These are phyloP conservation scores for Nitzschia putrida DNA, from an alignment of 108 stramenopile genomes.

Conservation along the genomic window DNA sequence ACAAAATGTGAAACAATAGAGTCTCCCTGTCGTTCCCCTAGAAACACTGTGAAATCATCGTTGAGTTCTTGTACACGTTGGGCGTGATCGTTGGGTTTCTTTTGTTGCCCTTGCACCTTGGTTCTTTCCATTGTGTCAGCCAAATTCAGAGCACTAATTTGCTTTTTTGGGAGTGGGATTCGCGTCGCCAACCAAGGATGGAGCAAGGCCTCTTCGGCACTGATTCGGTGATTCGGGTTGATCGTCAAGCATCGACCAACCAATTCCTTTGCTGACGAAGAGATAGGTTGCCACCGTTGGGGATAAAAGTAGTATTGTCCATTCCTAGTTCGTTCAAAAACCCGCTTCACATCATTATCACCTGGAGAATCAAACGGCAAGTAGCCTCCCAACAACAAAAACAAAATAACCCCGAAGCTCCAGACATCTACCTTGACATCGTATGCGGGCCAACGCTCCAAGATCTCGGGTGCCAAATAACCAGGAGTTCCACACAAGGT, in stretches of 20 bases:
- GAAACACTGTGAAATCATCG: slow-evolving; percentile 27
- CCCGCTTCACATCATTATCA: slow-evolving; percentile 43
- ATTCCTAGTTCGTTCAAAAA: slow-evolving; percentile 34
- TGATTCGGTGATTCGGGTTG: slow-evolving; percentile 50
- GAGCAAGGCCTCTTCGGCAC: slow-evolving; percentile 50
- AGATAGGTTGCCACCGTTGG: slow-evolving; percentile 27
- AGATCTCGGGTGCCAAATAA: slow-evolving; percentile 69
- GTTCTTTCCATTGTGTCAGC: slow-evolving; percentile 11
- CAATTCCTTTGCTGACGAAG: slow-evolving; percentile 67
- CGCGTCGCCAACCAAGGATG: slow-evolving; percentile 58
- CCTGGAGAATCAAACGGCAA: slow-evolving; percentile 78
- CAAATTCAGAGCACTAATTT: slow-evolving; percentile 5
- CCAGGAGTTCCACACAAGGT: slow-evolving; percentile 67
- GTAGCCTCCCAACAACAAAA: slow-evolving; percentile 79
- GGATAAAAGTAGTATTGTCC: slow-evolving; percentile 39
- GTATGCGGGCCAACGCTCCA: slow-evolving; percentile 35
- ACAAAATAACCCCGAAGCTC: slow-evolving; percentile 86
- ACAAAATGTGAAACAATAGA: slow-evolving; percentile 24
- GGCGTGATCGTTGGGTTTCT: not conserved
- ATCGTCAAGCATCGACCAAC: slow-evolving; percentile 54
- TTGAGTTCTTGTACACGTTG: slow-evolving; percentile 29
- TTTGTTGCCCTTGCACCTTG: slow-evolving; percentile 8
- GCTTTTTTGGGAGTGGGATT: not conserved
- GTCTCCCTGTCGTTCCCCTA: slow-evolving; percentile 13
- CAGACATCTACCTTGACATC: slow-evolving; percentile 78